These are phyloP conservation scores for Zymoseptoria passerinii DNA, from an alignment of 2,329 filamentous ascomycete species.

Conservation along the genomic window DNA sequence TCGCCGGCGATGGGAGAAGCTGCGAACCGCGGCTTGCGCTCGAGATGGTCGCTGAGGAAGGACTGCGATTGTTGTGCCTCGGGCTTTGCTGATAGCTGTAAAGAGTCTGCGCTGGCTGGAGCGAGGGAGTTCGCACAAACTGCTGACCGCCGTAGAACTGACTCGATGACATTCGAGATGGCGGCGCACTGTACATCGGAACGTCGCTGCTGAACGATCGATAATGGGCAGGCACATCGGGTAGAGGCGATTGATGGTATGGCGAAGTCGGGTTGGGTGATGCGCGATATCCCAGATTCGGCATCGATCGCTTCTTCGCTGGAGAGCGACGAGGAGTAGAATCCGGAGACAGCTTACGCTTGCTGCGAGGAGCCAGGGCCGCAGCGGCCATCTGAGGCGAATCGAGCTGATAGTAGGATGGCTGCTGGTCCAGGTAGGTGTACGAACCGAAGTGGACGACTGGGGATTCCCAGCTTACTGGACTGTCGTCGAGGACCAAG, in stretches of 20 bases:
- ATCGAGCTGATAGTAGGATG: slow-evolving; percentile 22
- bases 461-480: slow-evolving; percentile 30
- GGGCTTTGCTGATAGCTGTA: slow-evolving; percentile 25
- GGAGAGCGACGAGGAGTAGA: slow-evolving; percentile 42
- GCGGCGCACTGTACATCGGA: slow-evolving; percentile 21
- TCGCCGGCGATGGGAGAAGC: slow-evolving; percentile 39
- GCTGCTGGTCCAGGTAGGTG: slow-evolving; percentile 40
- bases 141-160: slow-evolving; percentile 23
- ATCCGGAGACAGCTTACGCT: slow-evolving; percentile 49
- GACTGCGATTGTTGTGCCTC: slow-evolving; percentile 19
- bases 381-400: slow-evolving; percentile 22
- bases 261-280: slow-evolving; percentile 30
- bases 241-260: slow-evolving; percentile 31
- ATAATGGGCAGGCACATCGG: slow-evolving; percentile 27
- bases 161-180: slow-evolving; percentile 20
- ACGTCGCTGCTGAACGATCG: slow-evolving; percentile 33
- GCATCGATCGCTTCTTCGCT: slow-evolving; percentile 33
- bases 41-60: slow-evolving; percentile 21
- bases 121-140: slow-evolving; percentile 14
- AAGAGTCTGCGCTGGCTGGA: slow-evolving; percentile 29
- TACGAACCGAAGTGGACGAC: slow-evolving; percentile 53
- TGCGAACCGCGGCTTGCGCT: slow-evolving; percentile 20
- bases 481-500: slow-evolving; percentile 49
- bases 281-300: slow-evolving; percentile 29
- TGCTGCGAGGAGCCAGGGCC: slow-evolving; percentile 33